These are phyloP conservation scores for Botrytis hyacinthi DNA, from an alignment of 2,329 filamentous ascomycete species.

Conservation along the genomic window DNA sequence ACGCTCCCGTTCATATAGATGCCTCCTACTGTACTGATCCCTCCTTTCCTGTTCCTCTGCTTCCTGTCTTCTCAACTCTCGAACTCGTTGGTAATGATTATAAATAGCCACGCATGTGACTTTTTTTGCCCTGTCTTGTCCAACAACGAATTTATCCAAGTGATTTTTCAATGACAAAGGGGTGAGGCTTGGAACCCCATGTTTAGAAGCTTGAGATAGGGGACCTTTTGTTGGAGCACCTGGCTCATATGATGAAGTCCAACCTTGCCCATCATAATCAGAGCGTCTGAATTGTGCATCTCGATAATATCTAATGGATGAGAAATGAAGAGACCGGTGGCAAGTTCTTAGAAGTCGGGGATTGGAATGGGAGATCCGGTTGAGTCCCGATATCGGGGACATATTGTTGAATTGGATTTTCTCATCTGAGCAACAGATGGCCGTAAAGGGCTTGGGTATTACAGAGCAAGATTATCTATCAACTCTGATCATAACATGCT, in stretches of 20 bases:
- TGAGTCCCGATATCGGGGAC: constrained; percentile 19
- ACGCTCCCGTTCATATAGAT: constrained; percentile 41
- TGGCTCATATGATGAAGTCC: constrained; percentile 61
- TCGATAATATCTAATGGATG: not conserved
- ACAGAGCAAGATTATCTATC: not conserved
- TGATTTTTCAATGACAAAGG: constrained; percentile 77
- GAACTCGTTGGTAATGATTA: constrained; percentile 91
- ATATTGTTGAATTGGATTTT: constrained; percentile 10
- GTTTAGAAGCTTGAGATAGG: constrained; percentile 48
- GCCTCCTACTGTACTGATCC: constrained; percentile 59
- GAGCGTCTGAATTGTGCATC: constrained; percentile 45
- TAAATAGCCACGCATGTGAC: constrained; percentile 90
- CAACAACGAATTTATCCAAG: constrained; percentile 93
- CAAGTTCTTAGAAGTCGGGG: constrained; percentile 23
- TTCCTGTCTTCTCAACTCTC: constrained; percentile 70
- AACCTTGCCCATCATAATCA: constrained; percentile 57
- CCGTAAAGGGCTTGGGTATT: not conserved
- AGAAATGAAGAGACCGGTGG: not conserved
- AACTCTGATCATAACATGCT: not conserved
- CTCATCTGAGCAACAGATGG: constrained; percentile 16
- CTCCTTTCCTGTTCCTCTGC: constrained; percentile 68
- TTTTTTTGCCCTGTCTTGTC: constrained; percentile 92
- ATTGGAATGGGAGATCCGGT: constrained; percentile 15
- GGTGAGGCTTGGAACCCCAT: constrained; percentile 63
- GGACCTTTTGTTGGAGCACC: constrained; percentile 61